Evolutionary conservation across 139 green algal genomes (phyloP), one percentile per base, ranked within the genome.

Genomic region (Pedinophyceae sp.): DNA sequence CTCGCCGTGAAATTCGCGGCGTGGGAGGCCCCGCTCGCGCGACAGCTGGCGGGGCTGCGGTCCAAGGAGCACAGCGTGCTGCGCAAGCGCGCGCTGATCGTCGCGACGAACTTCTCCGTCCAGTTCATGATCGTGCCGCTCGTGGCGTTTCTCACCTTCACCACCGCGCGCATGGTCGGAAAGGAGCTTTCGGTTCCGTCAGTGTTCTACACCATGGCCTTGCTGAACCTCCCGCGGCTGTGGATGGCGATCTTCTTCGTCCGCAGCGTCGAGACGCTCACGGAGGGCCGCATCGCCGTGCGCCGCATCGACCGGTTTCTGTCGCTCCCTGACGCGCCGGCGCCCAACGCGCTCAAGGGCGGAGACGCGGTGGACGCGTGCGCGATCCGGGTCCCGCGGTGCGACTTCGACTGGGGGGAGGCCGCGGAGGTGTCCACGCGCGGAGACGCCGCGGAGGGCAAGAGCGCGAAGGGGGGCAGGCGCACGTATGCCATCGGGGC

Each of bases 1-100:
- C 60, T 87, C 30, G 80, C 81, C 7, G 74, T 84, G 57, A 93
- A 93, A 58, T 88, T 93, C 77, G 52, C 88, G 27, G 59, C 60
- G 27, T 87, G 73, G 79, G 79, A 87, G 59, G 47, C 45, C 19
- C 45, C 19, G 22, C 24, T 38, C 10, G 22, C 48, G 22, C n/a
- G 30, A 13, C 18, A 29, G 17, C 45, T 62, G 17, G 2, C 23
- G 5, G 2, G 25, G 4, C 30, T 62, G 19, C 46, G 56, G 10
- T 4, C 15, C 7, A 13, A 20, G n/a, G 56, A 70, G 54, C 26
- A 43, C 3, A 28, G 22, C 28, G 19, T 46, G 23, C 29, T 64
- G 26, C 43, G 20, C 17, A 26, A 23, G 26, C 64, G n/a, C 34
- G 49, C 30, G 3, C 56, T 50, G 22, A 60, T 70, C 50, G 54